Conservation (phyloP, 169 alveolate genomes). For the Cryptosporidium meleagridis region DNA sequence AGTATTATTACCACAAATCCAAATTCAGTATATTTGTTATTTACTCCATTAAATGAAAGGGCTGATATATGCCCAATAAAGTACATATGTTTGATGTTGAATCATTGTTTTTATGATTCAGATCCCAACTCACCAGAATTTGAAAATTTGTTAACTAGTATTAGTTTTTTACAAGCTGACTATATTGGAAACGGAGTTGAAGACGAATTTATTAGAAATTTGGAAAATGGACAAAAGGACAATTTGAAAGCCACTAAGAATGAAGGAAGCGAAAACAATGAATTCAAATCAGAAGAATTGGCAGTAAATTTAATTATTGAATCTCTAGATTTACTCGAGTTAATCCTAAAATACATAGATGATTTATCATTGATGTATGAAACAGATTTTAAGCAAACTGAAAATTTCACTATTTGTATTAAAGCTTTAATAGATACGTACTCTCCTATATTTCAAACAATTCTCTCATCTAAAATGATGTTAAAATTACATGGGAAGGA, state of each 20-base stretch:
- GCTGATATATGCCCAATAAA: slow-evolving; percentile 26
- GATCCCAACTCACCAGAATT: not conserved
- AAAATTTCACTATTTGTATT: not conserved
- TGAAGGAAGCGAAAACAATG: not conserved
- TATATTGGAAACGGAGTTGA: not conserved
- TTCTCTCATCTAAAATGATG: slow-evolving; percentile 22
- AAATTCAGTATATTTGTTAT: slow-evolving; percentile 31
- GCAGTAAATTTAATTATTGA: not conserved
- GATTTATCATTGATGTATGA: slow-evolving; percentile 19
- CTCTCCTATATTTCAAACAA: slow-evolving; percentile 14
- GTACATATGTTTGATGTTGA: not conserved
- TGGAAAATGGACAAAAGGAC: not conserved
- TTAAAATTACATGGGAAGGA: not conserved
- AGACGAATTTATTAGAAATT: not conserved
- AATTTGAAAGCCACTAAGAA: no score
- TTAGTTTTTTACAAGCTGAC: not conserved
- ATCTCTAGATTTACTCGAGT: not conserved
- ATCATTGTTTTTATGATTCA: not conserved
- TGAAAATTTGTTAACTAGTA: not conserved
- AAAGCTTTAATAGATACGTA: not conserved
- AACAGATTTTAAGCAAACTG: slow-evolving; percentile 18
- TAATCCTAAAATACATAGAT: slow-evolving; percentile 13
- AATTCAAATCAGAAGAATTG: not conserved
- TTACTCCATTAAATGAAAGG: slow-evolving; percentile 7
- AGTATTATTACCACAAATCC: slow-evolving; percentile 22